Evolutionary conservation across 1,284 basidiomycete species (phyloP).

Genomic region (Cryptococcus sp.): DNA sequence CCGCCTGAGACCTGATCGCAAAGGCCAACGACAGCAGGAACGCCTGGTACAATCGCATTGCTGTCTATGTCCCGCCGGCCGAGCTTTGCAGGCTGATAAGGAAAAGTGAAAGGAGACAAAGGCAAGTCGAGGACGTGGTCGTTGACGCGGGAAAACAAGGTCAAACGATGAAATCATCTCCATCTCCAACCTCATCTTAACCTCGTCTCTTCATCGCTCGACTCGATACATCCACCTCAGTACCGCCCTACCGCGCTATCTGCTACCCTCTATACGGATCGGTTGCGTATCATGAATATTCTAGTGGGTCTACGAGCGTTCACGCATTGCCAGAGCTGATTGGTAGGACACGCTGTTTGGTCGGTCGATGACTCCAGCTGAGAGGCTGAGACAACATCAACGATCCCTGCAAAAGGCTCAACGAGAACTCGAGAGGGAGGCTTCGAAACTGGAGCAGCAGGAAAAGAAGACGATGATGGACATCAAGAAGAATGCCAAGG

Average conservation of each 20-base stretch:
- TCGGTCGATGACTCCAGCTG: conserved; percentile 86
- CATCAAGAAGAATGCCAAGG: conserved; percentile 94
- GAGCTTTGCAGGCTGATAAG: neutral
- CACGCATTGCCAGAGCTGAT: neutral
- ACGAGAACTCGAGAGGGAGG: conserved; percentile 92
- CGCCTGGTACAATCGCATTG: conserved; percentile 8
- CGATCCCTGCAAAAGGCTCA: conserved; percentile 92
- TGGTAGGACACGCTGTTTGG: conserved; percentile 87
- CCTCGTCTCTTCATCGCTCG: no score
- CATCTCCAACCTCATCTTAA: no score
- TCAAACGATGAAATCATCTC: no score
- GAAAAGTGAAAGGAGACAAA: no score
- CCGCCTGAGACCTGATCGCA: neutral
- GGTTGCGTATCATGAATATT: conserved; percentile 40
- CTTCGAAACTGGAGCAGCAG: conserved; percentile 87
- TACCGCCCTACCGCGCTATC: no score
- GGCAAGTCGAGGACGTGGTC: no score
- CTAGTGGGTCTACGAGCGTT: conserved; percentile 16
- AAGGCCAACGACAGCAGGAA: conserved; percentile 10
- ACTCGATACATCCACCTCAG: no score
- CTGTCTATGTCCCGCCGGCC: no score
- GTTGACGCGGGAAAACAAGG: no score
- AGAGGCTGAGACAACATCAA: conserved; percentile 93
- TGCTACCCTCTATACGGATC: no score
- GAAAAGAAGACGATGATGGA: conserved; percentile 90